These are phyloP conservation scores for Ganoderma meredithae DNA, from an alignment of 1,284 basidiomycete species.

Conservation along the genomic window DNA sequence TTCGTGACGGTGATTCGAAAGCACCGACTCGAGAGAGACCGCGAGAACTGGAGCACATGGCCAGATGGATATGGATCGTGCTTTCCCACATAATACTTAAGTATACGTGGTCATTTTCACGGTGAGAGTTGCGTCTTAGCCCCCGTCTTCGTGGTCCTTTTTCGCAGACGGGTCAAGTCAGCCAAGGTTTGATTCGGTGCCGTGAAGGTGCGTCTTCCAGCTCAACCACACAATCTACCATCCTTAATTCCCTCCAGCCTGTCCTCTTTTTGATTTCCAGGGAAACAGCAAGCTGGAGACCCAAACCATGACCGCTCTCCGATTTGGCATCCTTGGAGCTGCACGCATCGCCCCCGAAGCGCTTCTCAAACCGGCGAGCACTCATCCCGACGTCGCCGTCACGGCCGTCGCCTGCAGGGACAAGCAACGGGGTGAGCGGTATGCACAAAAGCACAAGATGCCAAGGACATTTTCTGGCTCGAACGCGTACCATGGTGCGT, in stretches of 20 bases:
- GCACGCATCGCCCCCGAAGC: conserved; percentile 69
- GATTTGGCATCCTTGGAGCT: conserved; percentile 70
- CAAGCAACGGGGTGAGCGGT: conserved; percentile 54
- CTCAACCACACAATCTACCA: background rate
- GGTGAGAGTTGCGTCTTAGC: background rate
- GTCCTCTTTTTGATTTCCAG: background rate
- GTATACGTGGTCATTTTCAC: background rate
- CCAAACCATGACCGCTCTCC: conserved; percentile 40
- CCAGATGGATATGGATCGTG: background rate
- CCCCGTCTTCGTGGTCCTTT: background rate
- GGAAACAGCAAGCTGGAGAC: background rate
- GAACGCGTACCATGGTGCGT: conserved; percentile 59
- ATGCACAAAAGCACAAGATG: conserved; percentile 64
- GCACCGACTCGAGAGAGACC: background rate
- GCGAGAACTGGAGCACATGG: background rate
- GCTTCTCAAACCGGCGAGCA: conserved; percentile 59
- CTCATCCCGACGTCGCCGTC: conserved; percentile 66
- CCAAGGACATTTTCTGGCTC: conserved; percentile 59
- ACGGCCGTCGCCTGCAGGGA: conserved; percentile 71
- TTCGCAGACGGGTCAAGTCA: background rate
- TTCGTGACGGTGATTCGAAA: background rate
- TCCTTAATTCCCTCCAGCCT: background rate
- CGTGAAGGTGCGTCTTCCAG: background rate
- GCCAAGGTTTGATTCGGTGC: background rate
- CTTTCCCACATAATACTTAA: background rate